Evolutionary conservation across 2,329 filamentous ascomycete species (phyloP), one percentile per base, ranked within the genome.

Genomic region (Fusarium palustre): DNA sequence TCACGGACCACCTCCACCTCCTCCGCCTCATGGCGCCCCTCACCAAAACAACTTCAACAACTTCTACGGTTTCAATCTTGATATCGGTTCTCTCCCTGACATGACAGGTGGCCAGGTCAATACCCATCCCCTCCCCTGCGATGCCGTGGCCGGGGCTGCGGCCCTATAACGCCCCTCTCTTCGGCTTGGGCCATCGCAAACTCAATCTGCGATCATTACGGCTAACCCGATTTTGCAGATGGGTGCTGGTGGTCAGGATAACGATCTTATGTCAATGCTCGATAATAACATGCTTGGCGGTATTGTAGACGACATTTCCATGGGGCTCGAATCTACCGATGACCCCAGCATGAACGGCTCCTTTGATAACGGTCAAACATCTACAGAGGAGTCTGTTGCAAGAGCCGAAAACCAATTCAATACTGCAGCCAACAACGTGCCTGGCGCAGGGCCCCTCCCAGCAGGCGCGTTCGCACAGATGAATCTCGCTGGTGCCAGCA

Each of bases 231-330:
- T 66, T 67, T 39, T 64, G 55, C 59, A 75, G 68, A 69, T 75
- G 68, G 75, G 71, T 57, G 63, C 57, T 53, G 70, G 70, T 62
- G 74, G 72, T 59, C 75, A 75, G 43, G 75, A 80, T 64, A 71
- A 72, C 66, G 79, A 82, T 68, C 76, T 84, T 52, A 84, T 86
- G 79, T 75, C 78, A 25, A 73, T 84, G 30, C 75, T 86, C 56
- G 81, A 85, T 56, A 79, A 79, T 63, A 76, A 77, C 59, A 78
- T 83, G 74, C 76, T 84, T 53, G 74, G 72, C 59, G 59, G 74
- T 42, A 80, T 34, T 15, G 33, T 80, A 54, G 75, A 76, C 62
- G 76, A 80, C 63, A 78, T 85, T 67, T 74, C 81, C 46, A 83
- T 86, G 79, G 78, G 72, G 56, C 73, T 85, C 70, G 82, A 85